Base-by-base conservation (phyloP, 2,329 filamentous ascomycete species). In the Xylaria sp. region DNA sequence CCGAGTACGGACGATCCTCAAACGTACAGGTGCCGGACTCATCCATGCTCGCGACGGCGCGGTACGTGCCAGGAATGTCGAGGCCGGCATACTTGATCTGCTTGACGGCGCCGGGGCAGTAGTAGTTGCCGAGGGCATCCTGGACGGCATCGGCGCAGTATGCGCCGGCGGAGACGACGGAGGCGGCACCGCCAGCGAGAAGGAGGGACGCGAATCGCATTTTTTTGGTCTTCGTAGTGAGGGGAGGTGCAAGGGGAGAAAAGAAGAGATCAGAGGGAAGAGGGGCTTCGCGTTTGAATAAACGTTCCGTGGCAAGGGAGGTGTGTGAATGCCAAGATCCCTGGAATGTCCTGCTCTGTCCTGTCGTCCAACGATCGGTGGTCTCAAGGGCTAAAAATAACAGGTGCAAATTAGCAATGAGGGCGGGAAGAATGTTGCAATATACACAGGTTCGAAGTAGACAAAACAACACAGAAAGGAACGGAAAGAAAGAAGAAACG, bases 11-110 rank as follows among this genome's bases (percentile, higher is more conserved):
- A 61, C 80, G 75, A 13, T 79, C 74, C 44, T 77, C 71, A 63
- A 78, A 83, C 5, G 74, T 67, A 72, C 89, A 92, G 18, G 76
- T 68, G 47, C 82, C 82, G 53, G 74, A 69, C 13, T 76, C 67
- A 61, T 82, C 77, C 83, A 92, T 90, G 57, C 70, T 68, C 30
- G 79, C 83, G 42, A 92, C 81, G 57, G 81, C 80, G 60, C 88
- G 80, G 76, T 90, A 92, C 50, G 75, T 76, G 46, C 88, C 88
- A 49, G 78, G 66, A 53, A 78, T 76, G 35, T 82, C 82, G 66
- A 90, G 80, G 58, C 83, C 83, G 60, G 74, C 74, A 73, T 91
- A 92, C n/a, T 83, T 80, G 72, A 92, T 87, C 53, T 85, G 82
- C 59, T 81, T 74, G 59, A 91, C 86, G 46, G 59, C 59, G 9